Conservation (phyloP, 1,284 basidiomycete species). For the Mrakiaceae sp. region DNA sequence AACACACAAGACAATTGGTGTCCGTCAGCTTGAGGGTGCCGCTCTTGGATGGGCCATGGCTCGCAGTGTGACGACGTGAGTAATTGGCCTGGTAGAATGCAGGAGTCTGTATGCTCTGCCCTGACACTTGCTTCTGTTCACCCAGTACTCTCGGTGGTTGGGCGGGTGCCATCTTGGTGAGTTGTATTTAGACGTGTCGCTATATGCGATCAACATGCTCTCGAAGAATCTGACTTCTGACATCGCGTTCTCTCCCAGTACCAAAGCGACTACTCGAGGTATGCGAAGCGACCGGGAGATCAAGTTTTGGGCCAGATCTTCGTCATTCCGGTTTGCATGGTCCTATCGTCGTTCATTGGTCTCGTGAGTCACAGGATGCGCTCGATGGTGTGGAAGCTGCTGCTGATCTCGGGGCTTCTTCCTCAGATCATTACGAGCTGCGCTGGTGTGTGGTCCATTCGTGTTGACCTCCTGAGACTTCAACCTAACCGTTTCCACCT, state of each 20-base stretch:
- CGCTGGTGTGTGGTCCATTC: constrained; percentile 19
- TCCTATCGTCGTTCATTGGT: constrained; percentile 33
- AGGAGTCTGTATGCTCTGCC: neutral
- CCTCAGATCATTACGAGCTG: constrained; percentile 28
- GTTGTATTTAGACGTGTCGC: too few species aligned
- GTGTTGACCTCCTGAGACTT: neutral
- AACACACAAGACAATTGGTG: constrained; percentile 23
- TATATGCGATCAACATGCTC: too few species aligned
- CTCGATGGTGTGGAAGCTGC: too few species aligned
- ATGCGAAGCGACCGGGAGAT: constrained; percentile 10
- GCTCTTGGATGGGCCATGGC: constrained; percentile 33
- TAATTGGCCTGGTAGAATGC: constrained; percentile 17
- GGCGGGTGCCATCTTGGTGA: neutral
- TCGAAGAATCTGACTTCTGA: too few species aligned
- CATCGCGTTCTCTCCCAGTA: neutral
- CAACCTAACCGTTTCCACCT: neutral
- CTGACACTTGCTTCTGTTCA: neutral
- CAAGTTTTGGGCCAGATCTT: constrained; percentile 23
- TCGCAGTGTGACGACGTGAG: constrained; percentile 27
- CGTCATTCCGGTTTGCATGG: constrained; percentile 30
- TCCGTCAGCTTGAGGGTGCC: constrained; percentile 22
- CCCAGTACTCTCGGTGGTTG: neutral
- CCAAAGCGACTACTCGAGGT: constrained; percentile 13
- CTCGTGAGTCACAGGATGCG: constrained; percentile 18
- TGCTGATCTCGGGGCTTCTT: too few species aligned